Conservation (phyloP, 2,329 filamentous ascomycete genomes). For the Talaromyces sp. region DNA sequence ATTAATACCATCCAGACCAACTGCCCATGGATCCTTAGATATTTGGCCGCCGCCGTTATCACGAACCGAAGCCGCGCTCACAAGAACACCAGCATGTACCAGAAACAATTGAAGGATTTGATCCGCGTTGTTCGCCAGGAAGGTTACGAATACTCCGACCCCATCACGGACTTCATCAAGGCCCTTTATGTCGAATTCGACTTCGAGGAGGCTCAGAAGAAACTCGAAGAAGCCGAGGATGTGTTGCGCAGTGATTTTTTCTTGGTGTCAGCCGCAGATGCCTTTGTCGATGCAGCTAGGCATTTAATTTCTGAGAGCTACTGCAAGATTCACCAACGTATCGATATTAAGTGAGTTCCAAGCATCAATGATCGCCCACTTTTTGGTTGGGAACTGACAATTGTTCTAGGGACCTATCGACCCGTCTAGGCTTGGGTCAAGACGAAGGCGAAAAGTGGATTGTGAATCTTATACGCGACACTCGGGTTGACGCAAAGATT, state of each 20-base stretch:
- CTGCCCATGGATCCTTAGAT: constrained; percentile 94
- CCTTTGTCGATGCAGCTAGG: constrained; percentile 88
- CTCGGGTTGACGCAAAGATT: constrained; percentile 96
- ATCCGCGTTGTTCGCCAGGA: constrained; percentile 95
- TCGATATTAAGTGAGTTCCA: constrained; percentile 76
- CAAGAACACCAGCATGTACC: constrained; percentile 76
- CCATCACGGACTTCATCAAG: constrained; percentile 92
- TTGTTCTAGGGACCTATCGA: constrained; percentile 71
- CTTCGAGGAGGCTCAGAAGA: constrained; percentile 92
- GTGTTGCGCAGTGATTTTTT: constrained; percentile 95
- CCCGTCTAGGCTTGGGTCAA: constrained; percentile 82
- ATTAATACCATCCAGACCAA: constrained; percentile 99
- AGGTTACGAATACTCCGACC: constrained; percentile 94
- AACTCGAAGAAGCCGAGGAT: constrained; percentile 81
- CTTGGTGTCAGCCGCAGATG: constrained; percentile 76
- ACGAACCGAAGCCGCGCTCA: constrained; percentile 80
- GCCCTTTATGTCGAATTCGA: constrained; percentile 95
- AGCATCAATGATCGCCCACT: neutral
- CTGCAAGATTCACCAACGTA: constrained; percentile 99
- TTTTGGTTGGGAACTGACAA: constrained; percentile 16
- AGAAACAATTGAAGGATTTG: constrained; percentile 98
- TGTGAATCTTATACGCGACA: constrained; percentile 97
- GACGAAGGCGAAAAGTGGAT: constrained; percentile 99
- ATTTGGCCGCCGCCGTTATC: constrained; percentile 90
- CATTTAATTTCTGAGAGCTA: constrained; percentile 98